Base-by-base conservation (phyloP, 1,284 basidiomycete species). In the Cutaneotrichosporon sp. region DNA sequence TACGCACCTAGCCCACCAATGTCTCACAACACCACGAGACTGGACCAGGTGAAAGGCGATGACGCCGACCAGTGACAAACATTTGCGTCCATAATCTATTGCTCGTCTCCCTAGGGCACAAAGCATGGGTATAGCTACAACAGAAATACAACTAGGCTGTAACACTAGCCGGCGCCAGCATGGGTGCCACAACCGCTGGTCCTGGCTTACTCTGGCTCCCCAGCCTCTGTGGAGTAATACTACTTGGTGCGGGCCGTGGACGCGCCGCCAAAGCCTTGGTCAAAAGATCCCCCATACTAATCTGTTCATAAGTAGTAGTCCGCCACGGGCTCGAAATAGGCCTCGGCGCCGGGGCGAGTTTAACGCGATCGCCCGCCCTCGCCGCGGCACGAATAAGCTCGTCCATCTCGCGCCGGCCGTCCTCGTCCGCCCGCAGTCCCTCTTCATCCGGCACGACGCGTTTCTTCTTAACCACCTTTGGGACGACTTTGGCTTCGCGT, bases 331-430 rank as follows among this genome's bases (percentile, higher is more conserved):
- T 55, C 26, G 61, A 50, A 55, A 66, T 59, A 6, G 61, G 60
- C 31, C 26, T 13, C 36, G 55, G 57, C 58, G 60, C 14, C 40
- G 9, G 42, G 9, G 51, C 65, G 32, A 53, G 51, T 10, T 53
- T 60, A 18, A 69, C 67, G 31, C 71, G 84, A 31, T 85, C 83
- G 58, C 84, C 84, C 0, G 88, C 86, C 5, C 82, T 76, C 40
- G 85, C 83, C 13, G 88, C 83, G 4, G 84, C 81, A 60, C 81
- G 83, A 31, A 86, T 81, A 66, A 88, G 81, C 10, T 84, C 81
- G 34, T 87, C 86, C 38, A 88, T 76, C 73, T 88, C 91, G 21
- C 86, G 86, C 71, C 90, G 89, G 4, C 91, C 89, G 63, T 90
- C 89, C 63, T 90, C 81, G 67, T 90, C 90, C 75, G 90, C 89